These are phyloP conservation scores for Cymbidium sinense DNA, from an alignment of 106 monocot species.

Conservation along the genomic window DNA sequence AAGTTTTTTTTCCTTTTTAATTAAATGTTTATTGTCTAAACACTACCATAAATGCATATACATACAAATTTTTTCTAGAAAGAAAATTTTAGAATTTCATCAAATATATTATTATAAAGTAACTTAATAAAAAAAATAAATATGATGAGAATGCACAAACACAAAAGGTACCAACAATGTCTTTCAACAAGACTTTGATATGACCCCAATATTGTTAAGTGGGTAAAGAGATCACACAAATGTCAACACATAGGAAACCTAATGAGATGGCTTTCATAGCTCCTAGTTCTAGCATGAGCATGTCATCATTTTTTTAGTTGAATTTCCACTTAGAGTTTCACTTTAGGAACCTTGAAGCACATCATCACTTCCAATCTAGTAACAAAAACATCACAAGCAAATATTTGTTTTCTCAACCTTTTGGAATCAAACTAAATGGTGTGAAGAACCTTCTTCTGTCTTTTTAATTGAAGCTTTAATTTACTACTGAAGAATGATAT, in stretches of 20 bases:
- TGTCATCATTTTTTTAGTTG: background rate
- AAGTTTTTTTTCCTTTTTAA: no score
- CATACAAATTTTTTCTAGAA: no score
- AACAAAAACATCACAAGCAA: background rate
- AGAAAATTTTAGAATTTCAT: no score
- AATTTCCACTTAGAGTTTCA: no score
- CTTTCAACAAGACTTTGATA: background rate
- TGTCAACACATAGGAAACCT: background rate
- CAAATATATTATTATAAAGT: no score
- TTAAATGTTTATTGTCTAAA: no score
- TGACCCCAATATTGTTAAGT: constrained; percentile 4
- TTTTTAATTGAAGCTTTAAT: background rate
- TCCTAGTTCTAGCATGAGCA: no score
- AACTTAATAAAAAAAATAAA: no score
- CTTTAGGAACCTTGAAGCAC: background rate
- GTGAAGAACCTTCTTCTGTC: background rate
- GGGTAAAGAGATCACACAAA: background rate
- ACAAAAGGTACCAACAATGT: background rate
- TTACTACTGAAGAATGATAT: background rate
- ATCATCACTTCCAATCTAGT: background rate
- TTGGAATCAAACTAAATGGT: background rate
- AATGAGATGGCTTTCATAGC: background rate
- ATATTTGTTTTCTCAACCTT: background rate
- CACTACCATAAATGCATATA: no score
- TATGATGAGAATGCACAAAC: no score